Conservation (phyloP, 768 basidiomycete species). For the Agrocybe chaxingu region DNA sequence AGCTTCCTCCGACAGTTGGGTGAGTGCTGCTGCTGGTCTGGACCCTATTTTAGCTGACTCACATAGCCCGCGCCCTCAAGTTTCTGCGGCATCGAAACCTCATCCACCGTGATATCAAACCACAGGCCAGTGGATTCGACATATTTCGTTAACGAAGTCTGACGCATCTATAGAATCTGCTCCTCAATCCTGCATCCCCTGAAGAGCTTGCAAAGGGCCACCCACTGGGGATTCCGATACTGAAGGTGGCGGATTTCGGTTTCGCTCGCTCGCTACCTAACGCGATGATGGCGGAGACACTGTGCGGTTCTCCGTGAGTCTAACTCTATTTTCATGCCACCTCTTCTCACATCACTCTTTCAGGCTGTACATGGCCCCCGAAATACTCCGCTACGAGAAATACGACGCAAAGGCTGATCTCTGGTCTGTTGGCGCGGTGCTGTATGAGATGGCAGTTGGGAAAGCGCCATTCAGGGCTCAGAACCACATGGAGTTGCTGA, state of each 20-base stretch:
- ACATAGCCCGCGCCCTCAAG: slow-evolving; percentile 83
- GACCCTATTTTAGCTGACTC: not conserved
- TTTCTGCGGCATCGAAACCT: slow-evolving; percentile 86
- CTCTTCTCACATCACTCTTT: slow-evolving; percentile 1
- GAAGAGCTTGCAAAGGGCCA: slow-evolving; percentile 85
- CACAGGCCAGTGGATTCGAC: slow-evolving; percentile 52
- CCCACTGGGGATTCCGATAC: slow-evolving; percentile 87
- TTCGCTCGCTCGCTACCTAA: slow-evolving; percentile 92
- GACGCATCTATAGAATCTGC: slow-evolving; percentile 65
- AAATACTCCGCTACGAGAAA: slow-evolving; percentile 94
- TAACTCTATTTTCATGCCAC: not conserved
- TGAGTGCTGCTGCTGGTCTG: slow-evolving; percentile 26
- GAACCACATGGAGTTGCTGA: slow-evolving; percentile 93
- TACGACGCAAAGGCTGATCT: slow-evolving; percentile 98
- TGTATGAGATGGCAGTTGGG: slow-evolving; percentile 94
- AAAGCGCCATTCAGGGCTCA: slow-evolving; percentile 92
- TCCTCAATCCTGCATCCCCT: slow-evolving; percentile 78
- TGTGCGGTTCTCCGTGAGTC: slow-evolving; percentile 94
- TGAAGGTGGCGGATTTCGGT: slow-evolving; percentile 98
- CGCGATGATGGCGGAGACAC: slow-evolving; percentile 93
- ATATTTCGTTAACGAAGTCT: not conserved
- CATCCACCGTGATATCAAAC: slow-evolving; percentile 97
- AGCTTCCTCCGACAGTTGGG: slow-evolving; percentile 92
- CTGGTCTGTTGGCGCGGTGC: slow-evolving; percentile 96
- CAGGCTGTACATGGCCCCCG: slow-evolving; percentile 98